phyloP scores from a whole-genome alignment of 2,329 filamentous ascomycete species.

The Botrytis aclada region DNA sequence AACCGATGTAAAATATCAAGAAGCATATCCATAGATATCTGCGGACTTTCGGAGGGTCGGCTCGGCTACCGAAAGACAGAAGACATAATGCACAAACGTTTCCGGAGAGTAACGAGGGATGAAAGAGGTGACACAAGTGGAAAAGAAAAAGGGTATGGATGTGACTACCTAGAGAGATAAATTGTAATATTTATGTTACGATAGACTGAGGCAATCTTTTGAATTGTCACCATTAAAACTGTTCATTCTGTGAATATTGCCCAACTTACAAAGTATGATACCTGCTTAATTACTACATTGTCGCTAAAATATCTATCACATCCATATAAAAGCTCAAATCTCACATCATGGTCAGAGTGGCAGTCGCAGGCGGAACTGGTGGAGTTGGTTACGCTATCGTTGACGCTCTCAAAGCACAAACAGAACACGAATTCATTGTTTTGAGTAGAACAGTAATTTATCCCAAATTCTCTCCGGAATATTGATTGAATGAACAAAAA shows the following conservation, averaged over 20 bases:
- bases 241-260: not conserved
- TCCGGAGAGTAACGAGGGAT: not conserved
- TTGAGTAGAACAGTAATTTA: conserved; percentile 35
- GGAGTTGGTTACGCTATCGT: conserved; percentile 34
- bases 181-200: not conserved
- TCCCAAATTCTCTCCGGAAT: not conserved
- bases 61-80: not conserved
- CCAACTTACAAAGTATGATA: not conserved
- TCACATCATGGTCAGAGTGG: conserved; percentile 12
- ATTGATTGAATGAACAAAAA: not conserved
- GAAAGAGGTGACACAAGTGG: not conserved
- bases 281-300: not conserved
- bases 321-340: not conserved
- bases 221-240: not conserved
- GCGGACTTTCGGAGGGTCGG: not conserved
- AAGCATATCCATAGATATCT: not conserved
- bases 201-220: not conserved
- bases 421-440: conserved; percentile 34
- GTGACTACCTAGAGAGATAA: not conserved
- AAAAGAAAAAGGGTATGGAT: not conserved
- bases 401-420: conserved; percentile 31
- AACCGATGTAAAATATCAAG: not conserved
- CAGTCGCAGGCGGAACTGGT: conserved; percentile 32
- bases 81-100: not conserved
- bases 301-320: not conserved